Evolutionary conservation across 1,284 basidiomycete species (phyloP).

Genomic region (Ustilago trichophora): DNA sequence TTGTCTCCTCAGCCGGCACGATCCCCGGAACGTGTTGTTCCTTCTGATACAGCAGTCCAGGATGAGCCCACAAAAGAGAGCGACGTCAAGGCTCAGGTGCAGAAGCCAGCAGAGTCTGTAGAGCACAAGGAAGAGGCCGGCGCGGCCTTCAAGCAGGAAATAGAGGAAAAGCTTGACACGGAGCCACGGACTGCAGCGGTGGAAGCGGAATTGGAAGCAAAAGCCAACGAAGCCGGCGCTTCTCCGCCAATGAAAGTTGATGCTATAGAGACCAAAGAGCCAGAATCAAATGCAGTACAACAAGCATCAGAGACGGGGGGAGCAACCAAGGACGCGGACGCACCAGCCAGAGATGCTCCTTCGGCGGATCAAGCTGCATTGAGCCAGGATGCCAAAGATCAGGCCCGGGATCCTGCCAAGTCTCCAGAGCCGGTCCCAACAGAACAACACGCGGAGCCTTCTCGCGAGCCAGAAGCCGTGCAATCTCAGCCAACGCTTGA

Average conservation of each 20-base stretch:
- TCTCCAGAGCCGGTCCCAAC: too few relatives aligned
- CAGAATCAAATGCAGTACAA: not conserved
- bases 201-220: not conserved
- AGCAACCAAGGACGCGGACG: too few relatives aligned
- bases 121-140: not conserved
- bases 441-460: too few relatives aligned
- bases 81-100: not conserved
- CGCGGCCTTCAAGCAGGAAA: not conserved
- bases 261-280: not conserved
- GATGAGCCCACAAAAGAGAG: not conserved
- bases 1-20: slow-evolving; percentile 16
- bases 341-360: too few relatives aligned
- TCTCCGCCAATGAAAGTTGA: not conserved
- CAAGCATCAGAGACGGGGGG: too few relatives aligned
- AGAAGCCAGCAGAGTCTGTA: not conserved
- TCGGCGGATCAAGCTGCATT: too few relatives aligned
- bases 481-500: too few relatives aligned
- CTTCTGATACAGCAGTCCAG: not conserved
- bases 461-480: too few relatives aligned
- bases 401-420: too few relatives aligned
- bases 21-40: not conserved
- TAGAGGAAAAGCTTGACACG: not conserved
- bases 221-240: not conserved
- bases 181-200: not conserved
- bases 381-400: too few relatives aligned